Conservation (phyloP, 2,329 filamentous ascomycete genomes). For the Pseudogymnoascus sp. region DNA sequence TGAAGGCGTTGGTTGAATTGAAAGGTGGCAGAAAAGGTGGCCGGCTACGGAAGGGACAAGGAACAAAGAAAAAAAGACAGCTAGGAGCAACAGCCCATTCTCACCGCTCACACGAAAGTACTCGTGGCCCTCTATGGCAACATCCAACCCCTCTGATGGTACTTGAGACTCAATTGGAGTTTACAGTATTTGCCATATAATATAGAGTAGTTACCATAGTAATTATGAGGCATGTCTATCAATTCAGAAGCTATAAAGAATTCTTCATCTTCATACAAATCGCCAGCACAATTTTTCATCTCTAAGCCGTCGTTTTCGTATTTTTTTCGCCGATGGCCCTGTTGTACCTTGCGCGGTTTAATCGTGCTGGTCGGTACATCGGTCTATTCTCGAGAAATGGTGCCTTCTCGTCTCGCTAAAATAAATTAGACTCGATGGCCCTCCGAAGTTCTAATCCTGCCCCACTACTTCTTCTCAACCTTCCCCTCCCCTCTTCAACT, state of each 20-base stretch:
- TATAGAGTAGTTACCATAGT: background rate
- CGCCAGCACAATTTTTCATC: background rate
- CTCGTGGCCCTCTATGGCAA: background rate
- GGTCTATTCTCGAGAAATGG: background rate
- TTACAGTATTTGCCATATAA: background rate
- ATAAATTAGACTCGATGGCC: background rate
- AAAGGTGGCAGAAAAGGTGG: background rate
- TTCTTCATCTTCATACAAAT: background rate
- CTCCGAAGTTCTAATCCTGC: slow-evolving; percentile 3
- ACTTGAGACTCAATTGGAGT: no score
- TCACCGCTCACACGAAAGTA: background rate
- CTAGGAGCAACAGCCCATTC: background rate
- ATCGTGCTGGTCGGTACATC: background rate
- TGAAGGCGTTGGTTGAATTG: background rate
- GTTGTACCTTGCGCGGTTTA: slow-evolving; percentile 2
- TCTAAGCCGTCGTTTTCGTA: background rate
- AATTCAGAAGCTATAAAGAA: background rate
- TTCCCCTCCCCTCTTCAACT: slow-evolving; percentile 11
- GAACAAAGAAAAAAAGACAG: background rate
- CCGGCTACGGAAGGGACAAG: slow-evolving; percentile 1
- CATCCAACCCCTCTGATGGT: background rate
- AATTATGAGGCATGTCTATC: background rate
- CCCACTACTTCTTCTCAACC: slow-evolving; percentile 8
- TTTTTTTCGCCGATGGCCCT: background rate
- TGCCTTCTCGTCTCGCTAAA: slow-evolving; percentile 9